phyloP scores from a whole-genome alignment of 1,139 yeast species.

The Kodamaea anthophila region DNA sequence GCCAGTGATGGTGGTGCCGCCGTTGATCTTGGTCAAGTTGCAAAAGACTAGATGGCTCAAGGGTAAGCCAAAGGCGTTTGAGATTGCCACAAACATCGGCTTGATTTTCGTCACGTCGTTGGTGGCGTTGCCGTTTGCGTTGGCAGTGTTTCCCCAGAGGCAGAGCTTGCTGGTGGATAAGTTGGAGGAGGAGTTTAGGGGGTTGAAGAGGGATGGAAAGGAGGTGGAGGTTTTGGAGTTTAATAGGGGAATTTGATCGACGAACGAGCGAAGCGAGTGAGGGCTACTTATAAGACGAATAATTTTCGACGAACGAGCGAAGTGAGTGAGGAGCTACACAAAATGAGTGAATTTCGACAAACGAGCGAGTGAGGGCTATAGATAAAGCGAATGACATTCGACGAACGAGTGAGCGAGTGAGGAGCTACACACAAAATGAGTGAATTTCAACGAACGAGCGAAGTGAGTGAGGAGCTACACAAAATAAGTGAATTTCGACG shows the following conservation, averaged over 20 bases:
- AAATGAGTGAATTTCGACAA: no score
- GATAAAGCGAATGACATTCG: no score
- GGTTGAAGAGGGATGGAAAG: slow-evolving; percentile 56
- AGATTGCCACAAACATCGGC: slow-evolving; percentile 71
- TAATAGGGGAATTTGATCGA: slow-evolving; percentile 76
- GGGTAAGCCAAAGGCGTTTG: slow-evolving; percentile 59
- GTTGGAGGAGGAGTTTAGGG: slow-evolving; percentile 60
- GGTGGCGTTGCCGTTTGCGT: slow-evolving; percentile 85
- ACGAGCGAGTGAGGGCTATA: no score
- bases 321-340: no score
- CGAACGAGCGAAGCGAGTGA: neutral
- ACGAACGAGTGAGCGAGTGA: no score
- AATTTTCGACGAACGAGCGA: no score
- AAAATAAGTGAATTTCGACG: no score
- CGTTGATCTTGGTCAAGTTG: slow-evolving; percentile 68
- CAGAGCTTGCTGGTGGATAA: slow-evolving; percentile 51
- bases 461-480: no score
- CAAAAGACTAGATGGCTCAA: slow-evolving; percentile 60
- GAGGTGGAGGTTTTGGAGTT: slow-evolving; percentile 61
- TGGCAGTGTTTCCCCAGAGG: slow-evolving; percentile 92
- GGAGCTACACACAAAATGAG: no score
- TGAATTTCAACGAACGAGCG: no score
- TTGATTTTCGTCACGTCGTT: slow-evolving; percentile 80
- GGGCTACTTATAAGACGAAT: no score
- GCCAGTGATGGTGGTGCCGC: slow-evolving; percentile 95